phyloP scores from a whole-genome alignment of 2,329 filamentous ascomycete species.

The Ceratocystis cacaofunesta region DNA sequence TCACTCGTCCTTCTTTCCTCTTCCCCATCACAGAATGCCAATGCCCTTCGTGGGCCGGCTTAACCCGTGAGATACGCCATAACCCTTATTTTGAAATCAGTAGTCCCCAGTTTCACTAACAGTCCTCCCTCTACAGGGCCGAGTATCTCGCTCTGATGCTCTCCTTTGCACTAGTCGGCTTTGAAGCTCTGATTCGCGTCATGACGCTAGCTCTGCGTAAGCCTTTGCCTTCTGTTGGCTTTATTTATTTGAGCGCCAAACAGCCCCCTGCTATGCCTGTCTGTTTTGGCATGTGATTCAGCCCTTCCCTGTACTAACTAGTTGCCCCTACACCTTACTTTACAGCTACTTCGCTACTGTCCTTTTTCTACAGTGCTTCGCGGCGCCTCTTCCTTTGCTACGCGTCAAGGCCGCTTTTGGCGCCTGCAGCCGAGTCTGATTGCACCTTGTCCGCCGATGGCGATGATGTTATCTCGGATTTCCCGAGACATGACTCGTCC shows the following conservation, averaged over 20 bases:
- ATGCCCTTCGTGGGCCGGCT: constrained; percentile 39
- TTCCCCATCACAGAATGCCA: constrained; percentile 29
- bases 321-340: not conserved
- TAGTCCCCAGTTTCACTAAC: constrained; percentile 13
- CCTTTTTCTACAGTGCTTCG: constrained; percentile 68
- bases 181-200: constrained; percentile 71
- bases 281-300: constrained; percentile 16
- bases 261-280: not conserved
- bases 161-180: constrained; percentile 66
- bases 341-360: constrained; percentile 61
- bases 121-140: constrained; percentile 33
- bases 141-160: constrained; percentile 80
- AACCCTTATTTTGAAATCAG: not conserved
- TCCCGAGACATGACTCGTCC: not conserved
- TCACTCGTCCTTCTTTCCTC: constrained; percentile 2
- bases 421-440: not conserved
- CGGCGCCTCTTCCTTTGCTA: constrained; percentile 62
- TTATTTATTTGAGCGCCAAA: constrained; percentile 13
- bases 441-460: not conserved
- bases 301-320: not conserved
- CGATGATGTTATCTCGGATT: constrained; percentile 33
- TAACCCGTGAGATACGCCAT: constrained; percentile 31
- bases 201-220: constrained; percentile 77
- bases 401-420: not conserved
- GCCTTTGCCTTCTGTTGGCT: constrained; percentile 23